Evolutionary conservation across 2,329 filamentous ascomycete genomes (phyloP).

Genomic region (Pseudocercospora fijiensis): DNA sequence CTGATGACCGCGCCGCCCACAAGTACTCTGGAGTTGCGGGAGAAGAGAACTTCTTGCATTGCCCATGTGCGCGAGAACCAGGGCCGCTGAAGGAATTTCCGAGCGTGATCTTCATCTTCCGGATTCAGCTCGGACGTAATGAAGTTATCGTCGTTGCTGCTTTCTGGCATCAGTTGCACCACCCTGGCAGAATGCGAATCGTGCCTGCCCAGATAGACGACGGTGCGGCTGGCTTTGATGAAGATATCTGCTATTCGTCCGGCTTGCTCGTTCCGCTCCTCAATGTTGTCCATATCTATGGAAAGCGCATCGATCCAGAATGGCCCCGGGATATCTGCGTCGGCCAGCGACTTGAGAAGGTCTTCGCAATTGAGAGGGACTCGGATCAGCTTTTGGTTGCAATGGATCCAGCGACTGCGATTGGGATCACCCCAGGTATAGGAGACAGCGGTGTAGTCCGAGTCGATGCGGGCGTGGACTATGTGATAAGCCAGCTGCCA

Average conservation of each 20-base stretch:
- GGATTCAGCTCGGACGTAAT: background rate
- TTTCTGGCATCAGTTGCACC: background rate
- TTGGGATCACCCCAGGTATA: slow-evolving; percentile 7
- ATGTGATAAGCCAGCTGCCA: slow-evolving; percentile 3
- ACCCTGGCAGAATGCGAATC: background rate
- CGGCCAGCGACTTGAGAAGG: background rate
- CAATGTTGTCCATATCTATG: slow-evolving; percentile 13
- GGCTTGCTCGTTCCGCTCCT: slow-evolving; percentile 12
- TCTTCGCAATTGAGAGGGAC: background rate
- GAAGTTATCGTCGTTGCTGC: background rate
- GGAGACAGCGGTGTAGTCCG: slow-evolving; percentile 8
- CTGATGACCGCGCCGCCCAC: background rate
- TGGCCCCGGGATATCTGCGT: background rate
- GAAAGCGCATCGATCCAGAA: slow-evolving; percentile 20
- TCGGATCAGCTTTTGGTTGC: background rate
- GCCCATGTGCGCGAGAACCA: slow-evolving; percentile 10
- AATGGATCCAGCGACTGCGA: background rate
- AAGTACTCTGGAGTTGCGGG: background rate
- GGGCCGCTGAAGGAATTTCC: slow-evolving; percentile 4
- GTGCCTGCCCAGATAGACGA: slow-evolving; percentile 18
- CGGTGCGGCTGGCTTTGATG: slow-evolving; percentile 11
- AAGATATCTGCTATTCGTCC: slow-evolving; percentile 14
- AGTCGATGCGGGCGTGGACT: background rate
- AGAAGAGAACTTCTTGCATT: slow-evolving; percentile 6
- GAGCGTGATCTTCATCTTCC: background rate